Conservation (phyloP, 202 grass and related monocot species). For the Zoysia matrella region DNA sequence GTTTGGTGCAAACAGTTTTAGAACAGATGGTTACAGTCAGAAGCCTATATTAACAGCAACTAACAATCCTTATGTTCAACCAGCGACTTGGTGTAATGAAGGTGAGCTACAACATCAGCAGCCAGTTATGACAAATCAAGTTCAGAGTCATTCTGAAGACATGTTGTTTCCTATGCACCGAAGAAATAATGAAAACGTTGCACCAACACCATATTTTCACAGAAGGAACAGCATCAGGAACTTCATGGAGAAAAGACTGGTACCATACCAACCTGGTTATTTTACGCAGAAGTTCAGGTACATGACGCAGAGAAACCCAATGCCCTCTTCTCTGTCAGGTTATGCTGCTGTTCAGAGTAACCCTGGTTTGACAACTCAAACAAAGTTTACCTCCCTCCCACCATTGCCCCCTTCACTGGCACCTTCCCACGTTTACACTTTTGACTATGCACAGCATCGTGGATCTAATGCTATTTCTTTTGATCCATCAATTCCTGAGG, state of each 20-base stretch:
- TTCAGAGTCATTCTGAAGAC: conserved; percentile 43
- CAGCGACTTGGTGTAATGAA: conserved; percentile 36
- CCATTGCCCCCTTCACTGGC: conserved; percentile 61
- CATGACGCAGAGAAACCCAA: conserved; percentile 45
- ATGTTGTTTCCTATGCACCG: conserved; percentile 43
- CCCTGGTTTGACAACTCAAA: conserved; percentile 35
- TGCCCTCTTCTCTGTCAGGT: conserved; percentile 43
- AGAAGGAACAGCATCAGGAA: conserved; percentile 32
- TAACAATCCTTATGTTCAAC: conserved; percentile 46
- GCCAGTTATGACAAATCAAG: conserved; percentile 34
- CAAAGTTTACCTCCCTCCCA: conserved; percentile 60
- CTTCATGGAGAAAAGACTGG: conserved; percentile 42
- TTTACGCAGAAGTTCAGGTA: conserved; percentile 40
- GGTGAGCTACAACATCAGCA: conserved; percentile 23
- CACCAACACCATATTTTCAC: conserved; percentile 52
- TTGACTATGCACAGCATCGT: conserved; percentile 31
- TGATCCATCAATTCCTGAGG: conserved; percentile 38
- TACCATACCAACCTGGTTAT: conserved; percentile 38
- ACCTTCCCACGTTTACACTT: conserved; percentile 50
- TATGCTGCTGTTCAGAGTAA: conserved; percentile 33
- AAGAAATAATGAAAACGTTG: conserved; percentile 49
- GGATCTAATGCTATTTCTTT: conserved; percentile 32
- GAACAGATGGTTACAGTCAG: conserved; percentile 31
- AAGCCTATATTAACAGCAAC: conserved; percentile 40
- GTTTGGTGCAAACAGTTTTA: conserved; percentile 30